Conservation (phyloP, 768 basidiomycete genomes). For the Auricularia cornea region DNA sequence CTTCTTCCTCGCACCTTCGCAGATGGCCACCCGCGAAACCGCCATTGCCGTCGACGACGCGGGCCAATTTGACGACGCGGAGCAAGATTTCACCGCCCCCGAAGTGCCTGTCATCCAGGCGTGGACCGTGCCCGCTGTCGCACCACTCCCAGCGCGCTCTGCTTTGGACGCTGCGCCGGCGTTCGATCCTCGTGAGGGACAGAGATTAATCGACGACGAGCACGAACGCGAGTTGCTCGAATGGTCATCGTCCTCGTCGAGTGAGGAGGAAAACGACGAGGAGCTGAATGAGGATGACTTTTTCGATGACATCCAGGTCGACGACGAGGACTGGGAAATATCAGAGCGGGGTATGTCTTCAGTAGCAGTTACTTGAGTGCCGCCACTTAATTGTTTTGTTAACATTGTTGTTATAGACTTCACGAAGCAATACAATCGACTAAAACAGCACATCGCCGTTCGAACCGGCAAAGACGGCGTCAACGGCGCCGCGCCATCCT, state of each 20-base stretch:
- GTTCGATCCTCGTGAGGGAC: constrained; percentile 18
- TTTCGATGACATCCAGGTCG: constrained; percentile 54
- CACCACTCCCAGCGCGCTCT: constrained; percentile 18
- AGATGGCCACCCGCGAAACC: neutral
- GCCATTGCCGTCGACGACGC: neutral
- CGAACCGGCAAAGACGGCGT: constrained; percentile 54
- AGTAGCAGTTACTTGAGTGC: too few species aligned
- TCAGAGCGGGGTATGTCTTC: constrained; percentile 60
- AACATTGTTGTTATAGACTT: constrained; percentile 53
- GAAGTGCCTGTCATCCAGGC: constrained; percentile 16
- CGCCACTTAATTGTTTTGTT: too few species aligned
- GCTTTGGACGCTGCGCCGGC: constrained; percentile 5
- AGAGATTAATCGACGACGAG: constrained; percentile 27
- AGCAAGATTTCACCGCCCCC: constrained; percentile 40
- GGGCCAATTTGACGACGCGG: constrained; percentile 62
- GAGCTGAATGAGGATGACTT: constrained; percentile 35
- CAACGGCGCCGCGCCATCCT: neutral
- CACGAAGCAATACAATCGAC: constrained; percentile 95
- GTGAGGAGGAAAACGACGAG: constrained; percentile 29
- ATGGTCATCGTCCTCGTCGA: constrained; percentile 16
- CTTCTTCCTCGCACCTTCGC: neutral
- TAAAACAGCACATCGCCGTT: constrained; percentile 84
- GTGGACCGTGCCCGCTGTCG: constrained; percentile 19
- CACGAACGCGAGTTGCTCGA: constrained; percentile 10
- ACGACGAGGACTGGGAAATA: constrained; percentile 86